Base-by-base conservation (phyloP, 1,284 basidiomycete genomes). In the Pyrrhoderma noxium region DNA sequence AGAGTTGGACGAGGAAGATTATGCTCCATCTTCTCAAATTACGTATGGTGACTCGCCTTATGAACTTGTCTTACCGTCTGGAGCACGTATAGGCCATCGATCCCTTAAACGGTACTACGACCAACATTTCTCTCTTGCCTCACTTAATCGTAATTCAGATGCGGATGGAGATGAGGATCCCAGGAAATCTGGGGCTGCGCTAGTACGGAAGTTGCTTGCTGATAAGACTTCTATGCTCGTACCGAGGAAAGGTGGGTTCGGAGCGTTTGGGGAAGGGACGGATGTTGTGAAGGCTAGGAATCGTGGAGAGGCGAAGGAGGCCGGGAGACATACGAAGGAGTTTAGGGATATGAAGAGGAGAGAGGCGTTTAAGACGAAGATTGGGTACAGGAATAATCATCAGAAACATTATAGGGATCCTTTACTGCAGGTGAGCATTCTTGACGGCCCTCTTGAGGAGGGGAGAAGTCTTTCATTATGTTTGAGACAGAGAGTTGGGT, bases 41-140 rank as follows among this genome's bases (percentile, higher is more conserved):
- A 74, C 80, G 0, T 86, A 85, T 56, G 88, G 86, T 34, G 86
- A 90, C 62, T 80, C 84, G 1, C 70, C 83, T 36, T 83, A 86
- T 61, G 95, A 98, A 60, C 84, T 99, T n/a, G 86, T 96, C 4
- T 77, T 99, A 4, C 93, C 96, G 0, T 95, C 93, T 0, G 96
- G 96, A 38, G 80, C 84, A 8, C 82, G 91, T 7, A 85, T 99
- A 57, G 94, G 94, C 0, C 96, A 99, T 63, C 84, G 94, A 35
- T 82, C 82, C 38, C 79, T 98, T 71, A 79, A 79, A 45, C 78
- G 88, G 34, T 94, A 96, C 67, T 96, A 98, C 67, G 77, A 82
- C 2, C 95, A 98, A 67, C 85, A 85, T 1, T 82, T 89, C 65
- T 70, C 74, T 16, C 65, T 70, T 5, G 43, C 49, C n/a, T 41